Conservation (phyloP, 768 basidiomycete species). For the Kwoniella europaea region DNA sequence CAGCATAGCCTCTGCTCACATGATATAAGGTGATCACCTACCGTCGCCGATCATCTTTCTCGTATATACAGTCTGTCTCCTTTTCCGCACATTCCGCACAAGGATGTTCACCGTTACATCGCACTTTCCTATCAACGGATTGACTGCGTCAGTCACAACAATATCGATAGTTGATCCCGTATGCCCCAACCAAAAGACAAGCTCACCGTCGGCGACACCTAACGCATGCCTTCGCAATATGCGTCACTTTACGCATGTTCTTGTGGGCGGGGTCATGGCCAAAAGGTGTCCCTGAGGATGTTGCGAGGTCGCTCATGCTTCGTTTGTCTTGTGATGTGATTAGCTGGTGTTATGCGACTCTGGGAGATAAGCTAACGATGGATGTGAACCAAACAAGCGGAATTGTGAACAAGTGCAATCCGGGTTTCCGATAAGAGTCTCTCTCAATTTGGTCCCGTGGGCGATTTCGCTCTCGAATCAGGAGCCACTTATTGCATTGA, state of each 20-base stretch:
- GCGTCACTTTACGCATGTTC: background rate
- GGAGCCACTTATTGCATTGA: too few relatives aligned
- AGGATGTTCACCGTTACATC: slow-evolving; percentile 5
- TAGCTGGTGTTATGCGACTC: too few relatives aligned
- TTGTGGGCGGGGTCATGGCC: background rate
- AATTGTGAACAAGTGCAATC: background rate
- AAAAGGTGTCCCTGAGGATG: background rate
- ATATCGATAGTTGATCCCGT: too few relatives aligned
- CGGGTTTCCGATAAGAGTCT: background rate
- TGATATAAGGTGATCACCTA: background rate
- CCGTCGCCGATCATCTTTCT: slow-evolving; percentile 9
- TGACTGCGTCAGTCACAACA: background rate
- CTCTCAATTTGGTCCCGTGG: background rate
- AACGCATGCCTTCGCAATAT: slow-evolving; percentile 3
- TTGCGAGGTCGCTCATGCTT: background rate
- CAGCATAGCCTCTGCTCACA: background rate
- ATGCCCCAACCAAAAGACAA: too few relatives aligned
- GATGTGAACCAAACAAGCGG: slow-evolving; percentile 6
- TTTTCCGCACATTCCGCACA: background rate
- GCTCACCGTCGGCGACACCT: slow-evolving; percentile 3
- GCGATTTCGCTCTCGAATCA: too few relatives aligned
- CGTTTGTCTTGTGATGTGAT: background rate
- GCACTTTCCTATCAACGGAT: background rate
- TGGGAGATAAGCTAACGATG: background rate
- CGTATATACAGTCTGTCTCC: slow-evolving; percentile 4